These are phyloP conservation scores for Aspergillus alliaceus DNA, from an alignment of 2,329 filamentous ascomycete species.

Conservation along the genomic window DNA sequence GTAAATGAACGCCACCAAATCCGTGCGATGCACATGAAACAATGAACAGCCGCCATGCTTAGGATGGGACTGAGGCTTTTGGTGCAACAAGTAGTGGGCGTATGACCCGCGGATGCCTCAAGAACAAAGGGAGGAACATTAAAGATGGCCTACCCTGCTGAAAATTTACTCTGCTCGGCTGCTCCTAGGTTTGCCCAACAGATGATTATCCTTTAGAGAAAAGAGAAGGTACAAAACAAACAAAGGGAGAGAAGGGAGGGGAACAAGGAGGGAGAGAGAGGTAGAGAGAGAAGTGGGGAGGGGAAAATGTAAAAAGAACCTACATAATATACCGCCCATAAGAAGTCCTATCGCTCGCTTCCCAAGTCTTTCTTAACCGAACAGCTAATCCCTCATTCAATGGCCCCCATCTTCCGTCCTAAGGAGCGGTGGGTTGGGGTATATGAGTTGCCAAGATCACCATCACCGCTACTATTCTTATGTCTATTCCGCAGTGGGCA, in stretches of 20 bases:
- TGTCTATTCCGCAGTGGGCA: too few relatives aligned
- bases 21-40: not conserved
- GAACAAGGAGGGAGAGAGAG: not conserved
- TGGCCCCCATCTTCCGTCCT: not conserved
- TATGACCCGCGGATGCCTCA: not conserved
- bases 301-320: too few relatives aligned
- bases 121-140: not conserved
- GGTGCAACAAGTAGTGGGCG: not conserved
- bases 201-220: not conserved
- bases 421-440: too few relatives aligned
- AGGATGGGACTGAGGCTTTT: not conserved
- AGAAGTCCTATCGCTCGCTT: too few relatives aligned
- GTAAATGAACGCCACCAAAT: not conserved
- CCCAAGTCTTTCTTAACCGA: too few relatives aligned
- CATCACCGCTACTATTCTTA: too few relatives aligned
- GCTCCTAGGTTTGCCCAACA: not conserved
- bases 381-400: not conserved
- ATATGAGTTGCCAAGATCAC: too few relatives aligned
- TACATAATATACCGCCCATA: too few relatives aligned
- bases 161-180: not conserved
- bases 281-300: constrained; percentile 11
- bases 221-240: not conserved
- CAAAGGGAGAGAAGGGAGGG: not conserved
- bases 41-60: not conserved
- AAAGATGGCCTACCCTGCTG: not conserved